Base-by-base conservation (phyloP, 345 rosid species). In the Citrus reticulata region DNA sequence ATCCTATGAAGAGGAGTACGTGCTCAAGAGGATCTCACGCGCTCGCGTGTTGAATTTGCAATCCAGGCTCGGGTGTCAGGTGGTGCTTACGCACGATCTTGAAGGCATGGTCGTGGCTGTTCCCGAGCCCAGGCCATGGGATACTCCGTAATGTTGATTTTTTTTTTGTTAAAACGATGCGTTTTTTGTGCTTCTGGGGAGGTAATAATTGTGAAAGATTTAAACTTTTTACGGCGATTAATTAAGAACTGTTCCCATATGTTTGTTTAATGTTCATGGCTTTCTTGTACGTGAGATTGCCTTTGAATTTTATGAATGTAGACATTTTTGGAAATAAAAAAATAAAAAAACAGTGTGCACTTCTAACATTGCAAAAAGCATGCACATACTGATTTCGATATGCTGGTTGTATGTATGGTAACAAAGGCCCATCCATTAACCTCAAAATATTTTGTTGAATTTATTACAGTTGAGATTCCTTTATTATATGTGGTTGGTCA, bases 101-200 rank as follows among this genome's bases (percentile, higher is more conserved):
- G 90, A 94, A 91, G 99, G 97, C 84, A 96, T 96, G 99, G 98
- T 96, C 11, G 98, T 96, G 24, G 98, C 99, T 2, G 93, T 96
- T 58, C 98, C 99, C 30, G 98, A 96, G 83, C 92, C 97, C 13
- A 96, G 88, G 85, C 97, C 99, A 29, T 96, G 99, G 99, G 99
- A 96, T 72, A 94, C 83, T 72, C 98, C 97, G 27, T 94, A 91
- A 91, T 58, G 37, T 5, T 35, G 5, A 27, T 0, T 34, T 34
- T 74, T 73, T 54, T 64, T 64, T 58, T 54, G 2, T 34, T 66
- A 7, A 63, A 75, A 3, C 13, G 42, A 8, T 64, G 14, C 5
- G 7, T 72, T 32, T 20, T 10, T 74, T 71, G 68, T 72, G 81
- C 74, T 81, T 63, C 68, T 70, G 70, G 54, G 67, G 1, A 55